These are phyloP conservation scores for Linanthus parryae DNA, from an alignment of 148 eudicot genomes.

Conservation along the genomic window DNA sequence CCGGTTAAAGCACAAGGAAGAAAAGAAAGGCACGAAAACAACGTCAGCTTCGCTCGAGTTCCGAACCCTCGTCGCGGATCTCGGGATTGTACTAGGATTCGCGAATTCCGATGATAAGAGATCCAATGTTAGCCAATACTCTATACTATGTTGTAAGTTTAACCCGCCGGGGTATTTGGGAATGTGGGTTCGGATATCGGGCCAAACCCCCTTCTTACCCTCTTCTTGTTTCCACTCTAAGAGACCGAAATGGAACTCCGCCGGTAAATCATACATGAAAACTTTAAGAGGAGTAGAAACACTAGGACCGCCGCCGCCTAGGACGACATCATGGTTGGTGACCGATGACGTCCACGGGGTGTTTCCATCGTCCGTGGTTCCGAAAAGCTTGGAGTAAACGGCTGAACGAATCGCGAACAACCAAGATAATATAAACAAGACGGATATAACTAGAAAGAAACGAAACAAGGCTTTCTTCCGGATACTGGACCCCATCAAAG, in stretches of 20 bases:
- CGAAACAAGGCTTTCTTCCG: slow-evolving; percentile 45
- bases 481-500: no score
- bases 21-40: slow-evolving; percentile 91
- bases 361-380: no score
- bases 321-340: slow-evolving; percentile 16
- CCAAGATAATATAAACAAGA: slow-evolving; percentile 62
- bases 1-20: slow-evolving; percentile 77
- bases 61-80: slow-evolving; percentile 61
- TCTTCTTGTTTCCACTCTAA: slow-evolving; percentile 65
- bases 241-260: slow-evolving; percentile 84
- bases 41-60: slow-evolving; percentile 93
- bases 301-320: no score
- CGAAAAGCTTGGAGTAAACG: no score
- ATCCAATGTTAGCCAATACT: slow-evolving; percentile 95
- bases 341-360: slow-evolving; percentile 30
- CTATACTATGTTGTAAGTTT: slow-evolving; percentile 93
- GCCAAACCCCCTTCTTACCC: slow-evolving; percentile 81
- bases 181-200: slow-evolving; percentile 53
- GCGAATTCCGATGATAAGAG: slow-evolving; percentile 66
- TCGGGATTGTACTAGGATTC: no score
- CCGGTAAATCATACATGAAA: slow-evolving; percentile 88
- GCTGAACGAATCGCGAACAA: slow-evolving; percentile 55
- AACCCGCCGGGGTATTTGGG: slow-evolving; percentile 90
- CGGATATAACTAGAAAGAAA: slow-evolving; percentile 40
- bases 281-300: no score